Conservation (phyloP, 192 early-diverging fungal genomes). For the Coemansia asiatica region DNA sequence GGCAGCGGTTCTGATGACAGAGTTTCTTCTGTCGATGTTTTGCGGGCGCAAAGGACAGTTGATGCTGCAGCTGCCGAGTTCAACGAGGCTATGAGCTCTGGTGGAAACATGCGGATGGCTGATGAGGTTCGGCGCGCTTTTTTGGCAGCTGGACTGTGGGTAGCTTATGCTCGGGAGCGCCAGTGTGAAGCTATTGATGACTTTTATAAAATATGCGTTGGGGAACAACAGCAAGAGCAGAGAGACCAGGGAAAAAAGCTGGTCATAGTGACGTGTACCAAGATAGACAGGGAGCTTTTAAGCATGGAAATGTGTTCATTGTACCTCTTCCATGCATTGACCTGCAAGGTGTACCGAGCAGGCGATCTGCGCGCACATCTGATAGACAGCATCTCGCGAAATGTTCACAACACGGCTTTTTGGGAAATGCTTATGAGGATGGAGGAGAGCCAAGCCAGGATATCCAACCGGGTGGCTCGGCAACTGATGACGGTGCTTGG, state of each 20-base stretch:
- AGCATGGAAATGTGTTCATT: constrained; percentile 31
- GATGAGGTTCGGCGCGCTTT: constrained; percentile 14
- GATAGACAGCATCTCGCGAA: constrained; percentile 8
- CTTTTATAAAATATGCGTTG: background rate
- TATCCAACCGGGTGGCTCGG: constrained; percentile 13
- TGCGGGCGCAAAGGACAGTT: background rate
- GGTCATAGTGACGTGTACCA: background rate
- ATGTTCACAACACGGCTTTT: constrained; percentile 23
- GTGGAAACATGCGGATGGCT: background rate
- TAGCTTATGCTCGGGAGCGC: constrained; percentile 18
- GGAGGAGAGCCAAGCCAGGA: constrained; percentile 18
- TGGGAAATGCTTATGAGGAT: constrained; percentile 32
- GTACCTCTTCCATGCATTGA: constrained; percentile 23
- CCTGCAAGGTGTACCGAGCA: constrained; percentile 18
- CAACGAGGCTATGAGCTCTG: background rate
- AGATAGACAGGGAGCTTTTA: background rate
- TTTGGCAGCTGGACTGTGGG: constrained; percentile 18
- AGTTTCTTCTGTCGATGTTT: background rate
- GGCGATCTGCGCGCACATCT: constrained; percentile 26
- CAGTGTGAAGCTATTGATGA: background rate
- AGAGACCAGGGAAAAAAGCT: no score
- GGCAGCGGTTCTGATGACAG: background rate
- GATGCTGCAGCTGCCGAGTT: background rate
- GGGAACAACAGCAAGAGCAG: background rate
- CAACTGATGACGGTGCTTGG: background rate